Evolutionary conservation across 495 filamentous ascomycete genomes (phyloP).

Genomic region (Cetradonia linearis): DNA sequence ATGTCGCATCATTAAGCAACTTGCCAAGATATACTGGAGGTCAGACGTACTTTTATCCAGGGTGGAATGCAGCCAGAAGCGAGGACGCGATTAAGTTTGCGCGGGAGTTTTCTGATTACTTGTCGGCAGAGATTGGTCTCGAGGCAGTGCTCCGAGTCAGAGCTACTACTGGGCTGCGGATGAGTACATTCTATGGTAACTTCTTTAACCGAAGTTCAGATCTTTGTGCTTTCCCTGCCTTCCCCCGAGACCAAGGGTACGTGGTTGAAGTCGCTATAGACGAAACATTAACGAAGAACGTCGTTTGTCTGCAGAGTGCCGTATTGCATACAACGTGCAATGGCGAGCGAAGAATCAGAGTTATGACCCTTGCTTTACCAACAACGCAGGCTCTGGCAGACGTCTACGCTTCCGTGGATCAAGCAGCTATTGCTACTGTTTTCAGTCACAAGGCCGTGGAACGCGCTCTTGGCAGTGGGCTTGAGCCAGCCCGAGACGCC

Average conservation of each 20-base stretch:
- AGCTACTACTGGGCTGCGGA: conserved; percentile 87
- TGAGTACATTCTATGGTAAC: conserved; percentile 98
- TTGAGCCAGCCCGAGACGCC: conserved; percentile 83
- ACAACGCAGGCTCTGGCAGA: conserved; percentile 85
- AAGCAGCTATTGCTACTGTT: conserved; percentile 82
- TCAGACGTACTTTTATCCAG: conserved; percentile 97
- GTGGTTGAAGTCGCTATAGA: conserved; percentile 99
- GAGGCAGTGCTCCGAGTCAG: conserved; percentile 93
- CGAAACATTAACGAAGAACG: conserved; percentile 83
- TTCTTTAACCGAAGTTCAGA: conserved; percentile 98
- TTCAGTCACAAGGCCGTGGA: conserved; percentile 98
- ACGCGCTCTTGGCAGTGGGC: conserved; percentile 67
- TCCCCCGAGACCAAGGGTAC: conserved; percentile 93
- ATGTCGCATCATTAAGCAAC: conserved; percentile 91
- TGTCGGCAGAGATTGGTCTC: conserved; percentile 89
- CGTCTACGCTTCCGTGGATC: conserved; percentile 89
- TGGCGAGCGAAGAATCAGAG: conserved; percentile 86
- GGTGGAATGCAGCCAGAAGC: conserved; percentile 84
- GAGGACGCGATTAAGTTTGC: conserved; percentile 98
- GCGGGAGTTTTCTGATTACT: conserved; percentile 87
- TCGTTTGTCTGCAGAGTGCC: conserved; percentile 91
- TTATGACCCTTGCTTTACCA: conserved; percentile 85
- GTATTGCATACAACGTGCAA: conserved; percentile 98
- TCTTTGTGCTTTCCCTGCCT: conserved; percentile 93
- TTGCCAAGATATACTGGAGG: conserved; percentile 92